Conservation (phyloP, 2,329 filamentous ascomycete species). For the Hymenotorrendiella dingleyae region DNA sequence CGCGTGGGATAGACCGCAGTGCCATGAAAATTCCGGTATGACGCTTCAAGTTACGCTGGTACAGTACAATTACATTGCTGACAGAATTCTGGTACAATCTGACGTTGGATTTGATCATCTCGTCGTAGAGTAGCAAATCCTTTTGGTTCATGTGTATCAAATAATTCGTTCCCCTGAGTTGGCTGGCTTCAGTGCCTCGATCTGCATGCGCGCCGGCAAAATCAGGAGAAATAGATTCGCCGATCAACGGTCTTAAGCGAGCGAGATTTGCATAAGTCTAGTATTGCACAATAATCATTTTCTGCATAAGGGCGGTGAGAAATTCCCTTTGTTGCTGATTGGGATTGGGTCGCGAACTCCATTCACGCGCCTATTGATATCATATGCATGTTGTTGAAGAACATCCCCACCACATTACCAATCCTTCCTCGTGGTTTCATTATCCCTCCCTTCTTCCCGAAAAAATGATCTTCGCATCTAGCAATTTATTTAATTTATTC, state of each 20-base stretch:
- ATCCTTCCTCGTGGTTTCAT: not conserved
- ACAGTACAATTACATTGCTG: no score
- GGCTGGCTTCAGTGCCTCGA: no score
- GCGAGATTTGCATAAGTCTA: not conserved
- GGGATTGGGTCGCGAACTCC: not conserved
- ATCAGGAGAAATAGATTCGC: not conserved
- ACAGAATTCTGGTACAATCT: no score
- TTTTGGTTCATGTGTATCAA: no score
- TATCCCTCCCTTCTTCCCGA: not conserved
- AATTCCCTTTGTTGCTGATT: no score
- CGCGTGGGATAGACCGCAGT: no score
- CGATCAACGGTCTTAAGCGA: not conserved
- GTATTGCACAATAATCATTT: not conserved
- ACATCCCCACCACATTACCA: not conserved
- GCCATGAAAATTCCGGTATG: no score
- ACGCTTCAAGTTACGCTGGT: no score
- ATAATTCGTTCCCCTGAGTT: no score
- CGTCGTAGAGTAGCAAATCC: no score
- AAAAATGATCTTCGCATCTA: not conserved
- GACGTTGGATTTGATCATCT: no score
- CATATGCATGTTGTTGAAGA: not conserved
- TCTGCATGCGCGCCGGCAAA: no score
- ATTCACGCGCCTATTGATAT: not conserved
- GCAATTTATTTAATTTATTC: not conserved
- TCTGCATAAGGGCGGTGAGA: constrained; percentile 4